These are phyloP conservation scores for Cutaneotrichosporon cyanovorans DNA, from an alignment of 1,284 basidiomycete species.

Conservation along the genomic window DNA sequence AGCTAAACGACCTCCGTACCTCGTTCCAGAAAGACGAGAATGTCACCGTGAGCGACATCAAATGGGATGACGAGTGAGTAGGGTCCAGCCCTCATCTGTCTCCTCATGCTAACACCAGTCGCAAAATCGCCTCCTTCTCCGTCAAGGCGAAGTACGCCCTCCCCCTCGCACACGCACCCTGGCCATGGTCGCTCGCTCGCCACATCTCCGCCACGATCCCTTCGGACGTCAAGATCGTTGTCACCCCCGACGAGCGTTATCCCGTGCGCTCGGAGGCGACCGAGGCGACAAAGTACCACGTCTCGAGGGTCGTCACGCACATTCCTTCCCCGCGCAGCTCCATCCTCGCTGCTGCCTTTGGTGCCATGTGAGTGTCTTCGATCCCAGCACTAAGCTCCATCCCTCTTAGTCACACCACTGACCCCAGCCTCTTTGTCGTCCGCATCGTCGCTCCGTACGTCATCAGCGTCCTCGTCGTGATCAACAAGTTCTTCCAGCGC, in stretches of 20 bases:
- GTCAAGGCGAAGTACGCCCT: constrained; percentile 20
- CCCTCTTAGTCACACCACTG: too few relatives aligned
- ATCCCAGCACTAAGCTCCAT: too few relatives aligned
- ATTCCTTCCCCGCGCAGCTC: constrained; percentile 2
- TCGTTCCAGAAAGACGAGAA: constrained; percentile 12
- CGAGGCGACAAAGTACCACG: constrained; percentile 23
- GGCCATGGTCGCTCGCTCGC: constrained; percentile 8
- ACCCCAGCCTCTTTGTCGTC: constrained; percentile 6
- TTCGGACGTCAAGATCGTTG: constrained; percentile 16
- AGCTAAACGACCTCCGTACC: constrained; percentile 23
- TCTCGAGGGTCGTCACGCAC: constrained; percentile 26
- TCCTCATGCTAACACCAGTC: constrained; percentile 9
- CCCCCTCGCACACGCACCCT: constrained; percentile 14
- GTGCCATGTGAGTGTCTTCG: constrained; percentile 19
- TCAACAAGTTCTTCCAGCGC: constrained; percentile 25
- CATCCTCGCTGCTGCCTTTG: constrained; percentile 4
- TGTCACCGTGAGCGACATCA: constrained; percentile 19
- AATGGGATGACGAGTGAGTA: constrained; percentile 32
- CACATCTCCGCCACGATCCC: constrained; percentile 5
- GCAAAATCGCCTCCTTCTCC: constrained; percentile 21
- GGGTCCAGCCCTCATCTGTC: too few relatives aligned
- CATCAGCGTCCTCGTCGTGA: constrained; percentile 16
- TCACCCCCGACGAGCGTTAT: constrained; percentile 21
- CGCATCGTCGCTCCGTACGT: constrained; percentile 15
- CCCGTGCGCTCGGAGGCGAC: constrained; percentile 11